A percentile compares a stretch with the other conserved stretches of the same genome.
Evolutionary conservation across 768 basidiomycete species (phyloP).

Genomic region (Pholiota molesta): DNA sequence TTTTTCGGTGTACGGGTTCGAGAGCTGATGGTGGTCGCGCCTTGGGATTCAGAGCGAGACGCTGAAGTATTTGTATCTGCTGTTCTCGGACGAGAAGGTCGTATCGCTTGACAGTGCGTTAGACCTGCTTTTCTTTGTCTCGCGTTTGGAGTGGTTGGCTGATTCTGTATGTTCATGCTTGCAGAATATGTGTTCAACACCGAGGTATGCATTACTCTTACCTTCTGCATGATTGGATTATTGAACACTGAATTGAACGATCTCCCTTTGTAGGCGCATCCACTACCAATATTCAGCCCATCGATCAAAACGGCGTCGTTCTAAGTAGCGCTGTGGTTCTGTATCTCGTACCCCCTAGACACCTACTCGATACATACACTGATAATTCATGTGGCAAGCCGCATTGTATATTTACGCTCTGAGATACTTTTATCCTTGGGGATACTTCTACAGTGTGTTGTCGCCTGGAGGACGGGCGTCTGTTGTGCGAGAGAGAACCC

Average conservation of each 20-base stretch:
- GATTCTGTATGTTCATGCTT: background rate
- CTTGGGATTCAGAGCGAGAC: constrained; percentile 72
- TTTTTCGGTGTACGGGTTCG: no score
- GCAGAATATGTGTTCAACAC: constrained; percentile 90
- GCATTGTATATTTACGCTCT: no score
- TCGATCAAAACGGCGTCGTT: constrained; percentile 6
- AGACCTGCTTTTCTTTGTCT: background rate
- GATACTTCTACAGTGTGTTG: no score
- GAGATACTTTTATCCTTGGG: no score
- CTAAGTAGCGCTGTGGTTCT: background rate
- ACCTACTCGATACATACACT: no score
- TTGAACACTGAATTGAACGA: constrained; percentile 65
- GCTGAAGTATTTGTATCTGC: constrained; percentile 88
- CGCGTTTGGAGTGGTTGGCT: background rate
- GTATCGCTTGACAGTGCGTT: constrained; percentile 78
- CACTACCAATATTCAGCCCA: constrained; percentile 8
- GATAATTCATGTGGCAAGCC: no score
- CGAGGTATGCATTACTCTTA: constrained; percentile 42
- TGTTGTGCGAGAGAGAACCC: no score
- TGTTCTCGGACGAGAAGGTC: constrained; percentile 78
- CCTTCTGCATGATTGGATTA: no score
- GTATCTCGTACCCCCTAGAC: constrained; percentile 26
- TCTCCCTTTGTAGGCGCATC: constrained; percentile 30
- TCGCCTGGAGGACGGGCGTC: no score
- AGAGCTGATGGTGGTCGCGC: background rate